These are phyloP conservation scores for Mallotus japonicus DNA, from an alignment of 441 rosid genomes.

Conservation along the genomic window DNA sequence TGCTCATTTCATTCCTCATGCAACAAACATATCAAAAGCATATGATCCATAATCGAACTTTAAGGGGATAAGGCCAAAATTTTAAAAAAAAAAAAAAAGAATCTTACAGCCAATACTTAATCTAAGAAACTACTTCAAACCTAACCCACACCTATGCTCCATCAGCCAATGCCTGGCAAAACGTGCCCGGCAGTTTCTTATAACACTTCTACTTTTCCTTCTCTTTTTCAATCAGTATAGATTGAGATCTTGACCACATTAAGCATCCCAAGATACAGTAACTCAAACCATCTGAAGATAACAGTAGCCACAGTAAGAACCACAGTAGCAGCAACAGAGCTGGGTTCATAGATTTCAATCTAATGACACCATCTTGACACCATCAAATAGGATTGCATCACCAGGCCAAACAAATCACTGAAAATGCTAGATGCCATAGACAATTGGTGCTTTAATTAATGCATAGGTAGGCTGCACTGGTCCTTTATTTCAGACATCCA, in stretches of 20 bases:
- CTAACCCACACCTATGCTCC: background rate
- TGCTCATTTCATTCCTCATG: background rate
- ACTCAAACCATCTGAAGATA: background rate
- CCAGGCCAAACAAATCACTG: background rate
- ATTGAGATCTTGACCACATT: background rate
- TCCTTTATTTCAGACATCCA: background rate
- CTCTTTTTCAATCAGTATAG: background rate
- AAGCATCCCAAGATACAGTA: background rate
- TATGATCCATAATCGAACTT: background rate
- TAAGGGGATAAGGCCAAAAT: background rate
- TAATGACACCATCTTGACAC: background rate
- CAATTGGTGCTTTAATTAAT: background rate
- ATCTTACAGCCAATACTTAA: background rate
- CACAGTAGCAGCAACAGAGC: background rate
- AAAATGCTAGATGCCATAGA: background rate
- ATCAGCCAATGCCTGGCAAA: conserved; percentile 2
- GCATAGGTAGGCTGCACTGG: background rate
- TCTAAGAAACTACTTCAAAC: background rate
- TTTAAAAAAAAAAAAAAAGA: too few relatives aligned
- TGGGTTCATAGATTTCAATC: background rate
- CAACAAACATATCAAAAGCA: conserved; percentile 10
- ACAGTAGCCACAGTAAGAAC: background rate
- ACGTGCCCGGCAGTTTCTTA: background rate
- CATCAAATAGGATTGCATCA: background rate
- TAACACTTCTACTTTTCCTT: background rate